phyloP scores from a whole-genome alignment of 1,284 basidiomycete genomes.

The Kwoniella shivajii region DNA sequence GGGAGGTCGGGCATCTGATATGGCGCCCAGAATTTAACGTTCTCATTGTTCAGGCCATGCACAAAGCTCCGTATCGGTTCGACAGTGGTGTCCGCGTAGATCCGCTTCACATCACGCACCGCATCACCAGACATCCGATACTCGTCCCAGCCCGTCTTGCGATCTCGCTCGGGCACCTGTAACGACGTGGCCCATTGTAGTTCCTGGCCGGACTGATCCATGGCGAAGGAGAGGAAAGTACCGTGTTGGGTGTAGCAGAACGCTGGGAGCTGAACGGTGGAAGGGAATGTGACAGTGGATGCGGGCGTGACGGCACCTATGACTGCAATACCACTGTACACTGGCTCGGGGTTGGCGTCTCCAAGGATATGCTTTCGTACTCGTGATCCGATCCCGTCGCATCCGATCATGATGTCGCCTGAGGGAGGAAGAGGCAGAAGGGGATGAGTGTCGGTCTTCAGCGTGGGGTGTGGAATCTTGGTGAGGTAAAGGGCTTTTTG shows the following conservation, averaged over 20 bases:
- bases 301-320: constrained; percentile 22
- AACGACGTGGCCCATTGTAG: constrained; percentile 21
- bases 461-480: too few relatives aligned
- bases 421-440: background rate
- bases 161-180: constrained; percentile 17
- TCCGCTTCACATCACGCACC: constrained; percentile 10
- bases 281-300: background rate
- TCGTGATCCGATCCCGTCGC: constrained; percentile 27
- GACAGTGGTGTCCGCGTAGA: constrained; percentile 14
- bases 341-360: constrained; percentile 6
- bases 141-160: constrained; percentile 27
- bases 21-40: constrained; percentile 24
- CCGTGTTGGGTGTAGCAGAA: constrained; percentile 32
- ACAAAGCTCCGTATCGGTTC: constrained; percentile 25
- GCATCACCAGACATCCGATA: constrained; percentile 29
- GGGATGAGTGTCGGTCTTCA: too few relatives aligned
- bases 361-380: constrained; percentile 30
- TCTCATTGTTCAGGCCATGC: constrained; percentile 11
- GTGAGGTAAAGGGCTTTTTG: too few relatives aligned
- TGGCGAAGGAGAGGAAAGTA: constrained; percentile 29
- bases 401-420: constrained; percentile 31
- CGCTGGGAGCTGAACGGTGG: constrained; percentile 20
- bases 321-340: constrained; percentile 16
- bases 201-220: constrained; percentile 20
- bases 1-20: constrained; percentile 24